A percentile compares a stretch with the other conserved stretches of the same genome.
Conservation (phyloP, 2,329 filamentous ascomycete genomes). For the Aureobasidium leucospermi region DNA sequence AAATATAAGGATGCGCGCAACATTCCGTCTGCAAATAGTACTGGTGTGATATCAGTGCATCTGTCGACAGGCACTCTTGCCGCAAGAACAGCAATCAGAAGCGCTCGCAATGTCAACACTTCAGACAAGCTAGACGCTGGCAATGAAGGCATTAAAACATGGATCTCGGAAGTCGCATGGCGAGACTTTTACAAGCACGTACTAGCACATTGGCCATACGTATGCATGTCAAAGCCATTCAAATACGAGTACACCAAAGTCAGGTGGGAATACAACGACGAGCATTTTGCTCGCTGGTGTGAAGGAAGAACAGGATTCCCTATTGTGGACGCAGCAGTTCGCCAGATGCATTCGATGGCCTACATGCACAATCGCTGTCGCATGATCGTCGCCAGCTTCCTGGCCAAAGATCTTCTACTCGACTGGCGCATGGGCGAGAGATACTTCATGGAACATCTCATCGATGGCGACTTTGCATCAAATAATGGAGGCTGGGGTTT, state of each 20-base stretch:
- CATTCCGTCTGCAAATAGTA: conserved; percentile 54
- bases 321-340: conserved; percentile 81
- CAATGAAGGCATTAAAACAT: conserved; percentile 57
- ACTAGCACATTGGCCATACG: conserved; percentile 74
- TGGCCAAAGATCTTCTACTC: conserved; percentile 70
- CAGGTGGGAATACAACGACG: conserved; percentile 67
- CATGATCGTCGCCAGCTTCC: conserved; percentile 76
- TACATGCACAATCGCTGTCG: conserved; percentile 83
- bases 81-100: conserved; percentile 57
- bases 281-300: conserved; percentile 66
- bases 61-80: conserved; percentile 62
- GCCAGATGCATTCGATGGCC: conserved; percentile 59
- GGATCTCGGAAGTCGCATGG: conserved; percentile 82
- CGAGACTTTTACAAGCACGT: conserved; percentile 85
- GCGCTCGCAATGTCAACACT: conserved; percentile 56
- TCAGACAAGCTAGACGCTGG: conserved; percentile 59
- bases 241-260: conserved; percentile 82
- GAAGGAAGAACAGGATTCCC: conserved; percentile 70
- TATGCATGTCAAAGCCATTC: conserved; percentile 71
- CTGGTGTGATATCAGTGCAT: conserved; percentile 65
- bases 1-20: conserved; percentile 61
- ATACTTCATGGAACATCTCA: conserved; percentile 74
- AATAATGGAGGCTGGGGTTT: conserved; percentile 70
- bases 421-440: conserved; percentile 79
- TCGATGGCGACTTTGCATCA: conserved; percentile 73